Evolutionary conservation across 179 eudicot species (phyloP).

Genomic region (Spinacia oleracea): DNA sequence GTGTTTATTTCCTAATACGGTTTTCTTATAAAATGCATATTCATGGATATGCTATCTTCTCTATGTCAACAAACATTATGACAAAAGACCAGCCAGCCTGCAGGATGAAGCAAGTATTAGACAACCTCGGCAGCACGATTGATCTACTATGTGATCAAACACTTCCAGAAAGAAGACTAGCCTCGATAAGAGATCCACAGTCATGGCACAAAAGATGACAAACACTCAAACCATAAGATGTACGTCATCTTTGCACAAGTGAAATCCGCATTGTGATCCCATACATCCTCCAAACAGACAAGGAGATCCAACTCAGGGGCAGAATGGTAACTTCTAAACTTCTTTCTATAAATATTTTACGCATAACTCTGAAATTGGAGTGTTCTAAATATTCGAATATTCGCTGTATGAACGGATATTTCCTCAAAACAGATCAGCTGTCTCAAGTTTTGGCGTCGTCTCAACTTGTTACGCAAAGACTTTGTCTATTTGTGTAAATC

Average conservation of each 20-base stretch:
- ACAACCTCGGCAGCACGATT: neutral
- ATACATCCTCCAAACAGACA: neutral
- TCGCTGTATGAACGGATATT: neutral
- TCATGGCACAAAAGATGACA: too few species aligned
- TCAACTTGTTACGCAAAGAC: neutral
- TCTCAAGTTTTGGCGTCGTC: neutral
- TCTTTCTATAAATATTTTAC: neutral
- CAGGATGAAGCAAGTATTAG: neutral
- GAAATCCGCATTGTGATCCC: too few species aligned
- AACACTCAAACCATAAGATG: neutral
- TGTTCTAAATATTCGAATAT: conserved; percentile 2
- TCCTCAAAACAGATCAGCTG: neutral
- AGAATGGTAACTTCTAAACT: neutral
- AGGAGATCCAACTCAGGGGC: neutral
- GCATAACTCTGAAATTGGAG: neutral
- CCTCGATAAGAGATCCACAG: neutral
- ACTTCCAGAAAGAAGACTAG: neutral
- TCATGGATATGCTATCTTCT: neutral
- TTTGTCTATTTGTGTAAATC: too few species aligned
- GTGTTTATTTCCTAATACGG: neutral
- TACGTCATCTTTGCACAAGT: neutral
- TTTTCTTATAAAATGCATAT: too few species aligned
- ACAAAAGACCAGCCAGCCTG: neutral
- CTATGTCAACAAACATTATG: neutral
- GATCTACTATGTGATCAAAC: neutral